These are phyloP conservation scores for Malassezia equina DNA, from an alignment of 1,284 basidiomycete genomes.

Conservation along the genomic window DNA sequence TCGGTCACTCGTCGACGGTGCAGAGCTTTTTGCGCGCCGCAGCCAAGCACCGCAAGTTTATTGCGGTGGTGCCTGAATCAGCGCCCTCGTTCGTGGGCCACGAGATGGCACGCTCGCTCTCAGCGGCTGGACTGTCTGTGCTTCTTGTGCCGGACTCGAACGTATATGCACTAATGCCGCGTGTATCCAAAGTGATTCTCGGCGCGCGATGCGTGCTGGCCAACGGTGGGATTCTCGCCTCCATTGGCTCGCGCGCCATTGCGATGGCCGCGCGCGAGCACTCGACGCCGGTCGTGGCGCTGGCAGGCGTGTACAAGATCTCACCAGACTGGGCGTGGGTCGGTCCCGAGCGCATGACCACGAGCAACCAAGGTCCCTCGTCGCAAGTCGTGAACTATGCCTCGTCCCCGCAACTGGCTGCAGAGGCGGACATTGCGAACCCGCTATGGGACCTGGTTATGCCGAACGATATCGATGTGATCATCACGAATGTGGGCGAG, in stretches of 20 bases:
- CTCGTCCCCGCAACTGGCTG: slow-evolving; percentile 52
- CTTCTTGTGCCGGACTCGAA: slow-evolving; percentile 91
- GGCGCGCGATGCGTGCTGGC: slow-evolving; percentile 87
- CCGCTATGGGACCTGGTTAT: slow-evolving; percentile 90
- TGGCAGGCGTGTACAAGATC: slow-evolving; percentile 89
- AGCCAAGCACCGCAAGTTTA: slow-evolving; percentile 80
- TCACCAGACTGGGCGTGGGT: slow-evolving; percentile 79
- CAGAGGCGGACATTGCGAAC: slow-evolving; percentile 80
- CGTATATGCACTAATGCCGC: slow-evolving; percentile 88
- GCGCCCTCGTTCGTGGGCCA: slow-evolving; percentile 80
- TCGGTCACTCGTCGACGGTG: slow-evolving; percentile 85
- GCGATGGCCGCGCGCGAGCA: slow-evolving; percentile 83
- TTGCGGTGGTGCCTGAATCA: slow-evolving; percentile 89
- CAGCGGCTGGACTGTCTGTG: slow-evolving; percentile 76
- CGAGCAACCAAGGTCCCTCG: slow-evolving; percentile 54
- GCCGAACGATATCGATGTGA: slow-evolving; percentile 81
- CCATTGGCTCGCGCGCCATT: slow-evolving; percentile 71
- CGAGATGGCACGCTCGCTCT: slow-evolving; percentile 60
- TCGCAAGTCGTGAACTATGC: slow-evolving; percentile 55
- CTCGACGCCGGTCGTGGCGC: slow-evolving; percentile 83
- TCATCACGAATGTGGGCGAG: slow-evolving; percentile 72
- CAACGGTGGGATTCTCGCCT: slow-evolving; percentile 86
- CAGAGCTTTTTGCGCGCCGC: slow-evolving; percentile 84
- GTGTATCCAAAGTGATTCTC: slow-evolving; percentile 89
- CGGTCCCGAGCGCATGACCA: slow-evolving; percentile 19